These are phyloP conservation scores for Acanthamoeba sp. DNA, from an alignment of 208 protist genomes.

Conservation along the genomic window DNA sequence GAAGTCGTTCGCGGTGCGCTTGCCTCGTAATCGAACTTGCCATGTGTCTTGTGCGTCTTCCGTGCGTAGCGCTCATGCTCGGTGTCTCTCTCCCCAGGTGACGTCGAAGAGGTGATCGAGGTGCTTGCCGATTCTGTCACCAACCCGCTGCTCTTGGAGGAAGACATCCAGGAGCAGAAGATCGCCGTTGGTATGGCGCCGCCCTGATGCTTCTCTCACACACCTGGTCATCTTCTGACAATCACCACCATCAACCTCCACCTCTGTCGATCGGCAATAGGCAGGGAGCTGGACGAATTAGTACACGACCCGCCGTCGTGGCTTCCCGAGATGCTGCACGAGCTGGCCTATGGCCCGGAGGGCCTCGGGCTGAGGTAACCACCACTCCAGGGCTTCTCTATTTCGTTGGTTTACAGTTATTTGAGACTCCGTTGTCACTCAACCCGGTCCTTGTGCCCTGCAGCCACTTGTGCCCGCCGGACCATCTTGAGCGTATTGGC, in stretches of 20 bases:
- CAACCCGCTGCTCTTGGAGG: conserved; percentile 40
- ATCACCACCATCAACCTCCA: too few species aligned
- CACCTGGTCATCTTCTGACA: neutral
- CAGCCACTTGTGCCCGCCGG: conserved; percentile 11
- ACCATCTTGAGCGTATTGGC: conserved; percentile 25
- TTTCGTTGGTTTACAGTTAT: neutral
- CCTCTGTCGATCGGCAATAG: too few species aligned
- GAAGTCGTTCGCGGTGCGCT: conserved; percentile 36
- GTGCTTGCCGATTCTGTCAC: conserved; percentile 74
- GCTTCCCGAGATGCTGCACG: conserved; percentile 65
- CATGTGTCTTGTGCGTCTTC: neutral
- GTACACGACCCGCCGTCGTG: neutral
- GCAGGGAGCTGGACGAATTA: conserved; percentile 47
- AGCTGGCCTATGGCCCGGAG: conserved; percentile 14
- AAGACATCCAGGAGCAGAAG: conserved; percentile 72
- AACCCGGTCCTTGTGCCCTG: neutral
- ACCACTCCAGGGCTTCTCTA: neutral
- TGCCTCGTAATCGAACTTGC: neutral
- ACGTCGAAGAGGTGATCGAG: conserved; percentile 47
- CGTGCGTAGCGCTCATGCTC: too few species aligned
- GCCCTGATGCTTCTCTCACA: neutral
- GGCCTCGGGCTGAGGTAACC: conserved; percentile 59
- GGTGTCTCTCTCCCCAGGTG: neutral
- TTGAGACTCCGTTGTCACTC: neutral
- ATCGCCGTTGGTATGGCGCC: neutral